Evolutionary conservation across 495 filamentous ascomycete species (phyloP), one percentile per base, ranked within the genome.

Genomic region (Penicillium nucicola): DNA sequence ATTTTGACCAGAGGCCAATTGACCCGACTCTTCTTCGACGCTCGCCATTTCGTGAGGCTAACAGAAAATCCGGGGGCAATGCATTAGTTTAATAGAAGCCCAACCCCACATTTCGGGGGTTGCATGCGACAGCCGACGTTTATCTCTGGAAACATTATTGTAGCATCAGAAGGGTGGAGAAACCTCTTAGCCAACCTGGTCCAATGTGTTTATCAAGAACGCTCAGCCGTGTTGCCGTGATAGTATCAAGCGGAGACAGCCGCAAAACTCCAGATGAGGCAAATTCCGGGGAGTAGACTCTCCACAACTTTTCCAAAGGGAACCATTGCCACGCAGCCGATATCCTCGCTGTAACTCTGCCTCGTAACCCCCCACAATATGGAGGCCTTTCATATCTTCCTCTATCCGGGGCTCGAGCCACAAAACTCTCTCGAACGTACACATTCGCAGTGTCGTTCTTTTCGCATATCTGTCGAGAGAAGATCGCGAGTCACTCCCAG

Each of bases 241-340:
- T 17, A 18, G 8, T 9, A 28, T 5, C 11, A 15, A 47, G 42
- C 38, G 52, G 25, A 25, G 23, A 23, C 20, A 31, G 31, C 30
- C 53, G 52, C 38, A 7, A 14, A 6, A 15, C 47, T 55, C 55
- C 55, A 46, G 31, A 48, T 58, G 7, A 13, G 50, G 40, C 35
- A 42, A 23, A 39, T 44, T 44, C 55, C 41, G 51, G 52, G 36
- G 54, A n/a, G 14, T 15, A 23, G 23, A 50, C 39, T 49, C 40
- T 52, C 53, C 19, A 35, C 33, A 39, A 50, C n/a, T 31, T 19
- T 14, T 19, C 10, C 10, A 31, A 33, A 28, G 47, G 31, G 39
- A 40, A 40, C 32, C 48, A 51, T 48, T 39, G 47, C 48, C 11
- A 41, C 30, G 35, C 14, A 9, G 32, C 2, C 30, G 22, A 11